Conservation (phyloP, 1,284 basidiomycete genomes). For the Cryptococcus sp. region DNA sequence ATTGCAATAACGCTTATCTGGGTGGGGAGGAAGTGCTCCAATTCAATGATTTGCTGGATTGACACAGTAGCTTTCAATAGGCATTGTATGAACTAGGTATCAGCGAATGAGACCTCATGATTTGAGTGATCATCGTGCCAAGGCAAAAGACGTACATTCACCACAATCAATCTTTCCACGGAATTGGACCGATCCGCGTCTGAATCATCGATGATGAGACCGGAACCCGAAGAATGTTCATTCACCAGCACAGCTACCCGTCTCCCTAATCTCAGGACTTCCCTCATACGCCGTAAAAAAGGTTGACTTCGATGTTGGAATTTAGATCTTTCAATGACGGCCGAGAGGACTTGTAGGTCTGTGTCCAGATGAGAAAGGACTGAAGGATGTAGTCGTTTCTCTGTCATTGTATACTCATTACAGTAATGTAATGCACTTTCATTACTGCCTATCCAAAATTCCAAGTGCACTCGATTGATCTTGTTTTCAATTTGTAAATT, state of each 20-base stretch:
- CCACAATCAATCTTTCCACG: too few species aligned
- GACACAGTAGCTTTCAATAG: conserved; percentile 48
- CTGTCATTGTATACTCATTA: too few species aligned
- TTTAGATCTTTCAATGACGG: conserved; percentile 16
- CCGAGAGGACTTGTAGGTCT: conserved; percentile 20
- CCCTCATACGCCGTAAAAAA: conserved; percentile 19
- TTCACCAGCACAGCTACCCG: neutral
- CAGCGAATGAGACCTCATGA: neutral
- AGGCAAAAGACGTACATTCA: neutral
- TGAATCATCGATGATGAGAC: too few species aligned
- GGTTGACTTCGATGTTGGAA: conserved; percentile 30
- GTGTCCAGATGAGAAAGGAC: conserved; percentile 18
- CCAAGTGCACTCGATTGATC: too few species aligned
- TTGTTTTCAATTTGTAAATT: too few species aligned
- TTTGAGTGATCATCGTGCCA: neutral
- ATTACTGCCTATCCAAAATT: too few species aligned
- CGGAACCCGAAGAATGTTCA: too few species aligned
- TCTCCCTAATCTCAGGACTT: conserved; percentile 16
- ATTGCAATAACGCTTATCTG: conserved; percentile 28
- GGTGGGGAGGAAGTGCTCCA: conserved; percentile 34
- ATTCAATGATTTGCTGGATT: conserved; percentile 38
- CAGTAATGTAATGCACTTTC: too few species aligned
- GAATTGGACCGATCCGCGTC: too few species aligned
- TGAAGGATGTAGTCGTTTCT: too few species aligned
- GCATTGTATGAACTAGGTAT: conserved; percentile 6